Percentiles rank a stretch among this genome's conserved stretches.
These are phyloP conservation scores for Yamadazyma epiphylla DNA, from an alignment of 1,139 yeast genomes.

Conservation along the genomic window DNA sequence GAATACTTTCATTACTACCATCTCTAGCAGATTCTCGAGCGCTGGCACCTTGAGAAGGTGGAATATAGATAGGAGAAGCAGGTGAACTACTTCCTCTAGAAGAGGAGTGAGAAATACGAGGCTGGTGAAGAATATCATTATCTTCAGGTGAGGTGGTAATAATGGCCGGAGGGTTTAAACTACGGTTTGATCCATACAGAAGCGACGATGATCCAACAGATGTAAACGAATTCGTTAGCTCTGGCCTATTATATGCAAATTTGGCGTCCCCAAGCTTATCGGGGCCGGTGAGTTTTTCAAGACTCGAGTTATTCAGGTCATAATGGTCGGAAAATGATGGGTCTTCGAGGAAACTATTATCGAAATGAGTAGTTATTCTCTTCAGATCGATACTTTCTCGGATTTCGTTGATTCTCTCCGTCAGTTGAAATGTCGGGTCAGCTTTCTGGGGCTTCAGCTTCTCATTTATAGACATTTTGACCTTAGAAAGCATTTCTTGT, in stretches of 20 bases:
- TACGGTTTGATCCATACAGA: conserved; percentile 6
- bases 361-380: conserved; percentile 12
- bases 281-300: too few species aligned
- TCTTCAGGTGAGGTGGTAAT: conserved; percentile 4
- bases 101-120: conserved; percentile 7
- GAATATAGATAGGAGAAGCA: conserved; percentile 14
- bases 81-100: conserved; percentile 12
- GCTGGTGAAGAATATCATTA: conserved; percentile 6
- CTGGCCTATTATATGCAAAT: conserved; percentile 2
- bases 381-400: conserved; percentile 28
- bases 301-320: conserved; percentile 7
- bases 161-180: conserved; percentile 6
- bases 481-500: conserved; percentile 23
- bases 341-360: conserved; percentile 2
- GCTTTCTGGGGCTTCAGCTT: conserved; percentile 13
- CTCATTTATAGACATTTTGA: conserved; percentile 23
- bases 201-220: conserved; percentile 14
- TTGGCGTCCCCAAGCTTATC: too few species aligned
- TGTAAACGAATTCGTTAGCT: conserved; percentile 9
- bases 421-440: conserved; percentile 6
- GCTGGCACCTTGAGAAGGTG: conserved; percentile 16
- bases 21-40: conserved; percentile 15
- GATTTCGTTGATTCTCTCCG: conserved; percentile 17
- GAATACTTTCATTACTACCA: conserved; percentile 16
- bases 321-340: neutral